phyloP scores from a whole-genome alignment of 2,329 filamentous ascomycete genomes.

The Acrodontium crateriforme region DNA sequence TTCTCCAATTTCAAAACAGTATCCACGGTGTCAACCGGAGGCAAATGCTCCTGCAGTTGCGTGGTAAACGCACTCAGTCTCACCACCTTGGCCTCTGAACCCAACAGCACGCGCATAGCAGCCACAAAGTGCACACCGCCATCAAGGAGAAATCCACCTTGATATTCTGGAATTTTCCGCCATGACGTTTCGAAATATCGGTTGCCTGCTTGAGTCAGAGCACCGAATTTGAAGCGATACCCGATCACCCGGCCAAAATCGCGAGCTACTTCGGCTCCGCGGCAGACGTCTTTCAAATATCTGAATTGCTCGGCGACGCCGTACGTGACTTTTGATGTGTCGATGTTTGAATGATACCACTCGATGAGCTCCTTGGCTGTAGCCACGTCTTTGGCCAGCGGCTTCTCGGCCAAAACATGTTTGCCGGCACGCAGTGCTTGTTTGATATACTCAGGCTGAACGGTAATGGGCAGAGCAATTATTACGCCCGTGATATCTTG shows the following conservation, averaged over 20 bases:
- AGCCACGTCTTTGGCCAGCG: conserved; percentile 39
- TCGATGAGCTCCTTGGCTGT: conserved; percentile 35
- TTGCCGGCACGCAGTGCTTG: conserved; percentile 37
- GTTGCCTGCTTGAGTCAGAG: conserved; percentile 33
- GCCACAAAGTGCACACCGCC: conserved; percentile 62
- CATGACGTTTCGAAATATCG: conserved; percentile 45
- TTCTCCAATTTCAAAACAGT: conserved; percentile 41
- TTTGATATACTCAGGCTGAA: conserved; percentile 34
- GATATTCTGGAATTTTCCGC: conserved; percentile 56
- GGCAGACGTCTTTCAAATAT: conserved; percentile 43
- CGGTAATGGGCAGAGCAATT: conserved; percentile 33
- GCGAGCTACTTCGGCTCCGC: conserved; percentile 36
- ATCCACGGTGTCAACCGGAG: conserved; percentile 54
- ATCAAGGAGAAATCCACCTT: conserved; percentile 66
- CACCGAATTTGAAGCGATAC: conserved; percentile 37
- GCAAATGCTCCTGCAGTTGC: conserved; percentile 42
- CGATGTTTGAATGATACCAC: conserved; percentile 31
- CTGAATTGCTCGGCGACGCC: conserved; percentile 62
- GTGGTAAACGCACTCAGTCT: conserved; percentile 42
- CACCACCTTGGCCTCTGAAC: conserved; percentile 29
- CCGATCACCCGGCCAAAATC: conserved; percentile 41
- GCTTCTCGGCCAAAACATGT: conserved; percentile 44
- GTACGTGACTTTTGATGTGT: conserved; percentile 28
- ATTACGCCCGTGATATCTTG: conserved; percentile 36
- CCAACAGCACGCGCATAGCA: conserved; percentile 45